phyloP scores from a whole-genome alignment of 305 asterid genomes.

The Rubia tinctorum region DNA sequence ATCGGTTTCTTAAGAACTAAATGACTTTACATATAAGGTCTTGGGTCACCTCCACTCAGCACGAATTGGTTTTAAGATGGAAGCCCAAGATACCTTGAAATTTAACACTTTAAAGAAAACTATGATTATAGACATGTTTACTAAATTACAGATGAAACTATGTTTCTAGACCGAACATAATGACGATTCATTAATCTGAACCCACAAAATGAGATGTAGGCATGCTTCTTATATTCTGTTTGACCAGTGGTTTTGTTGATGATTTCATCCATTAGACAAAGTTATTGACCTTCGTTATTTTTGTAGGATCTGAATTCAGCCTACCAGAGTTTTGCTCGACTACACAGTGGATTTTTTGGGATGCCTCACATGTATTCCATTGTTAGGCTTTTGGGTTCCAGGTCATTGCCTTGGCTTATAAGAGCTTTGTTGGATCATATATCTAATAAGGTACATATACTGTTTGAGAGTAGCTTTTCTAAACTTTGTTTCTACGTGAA shows the following conservation, averaged over 20 bases:
- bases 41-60: too few relatives aligned
- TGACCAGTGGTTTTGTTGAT: neutral
- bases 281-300: slow-evolving; percentile 19
- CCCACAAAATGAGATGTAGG: neutral
- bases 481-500: neutral
- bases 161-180: neutral
- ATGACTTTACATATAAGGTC: too few relatives aligned
- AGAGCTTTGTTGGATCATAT: slow-evolving; percentile 89
- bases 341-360: slow-evolving; percentile 93
- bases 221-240: neutral
- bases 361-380: slow-evolving; percentile 91
- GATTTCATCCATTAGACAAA: neutral
- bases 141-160: neutral
- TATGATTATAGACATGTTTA: neutral
- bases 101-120: neutral
- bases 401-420: slow-evolving; percentile 98
- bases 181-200: neutral
- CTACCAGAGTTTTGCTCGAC: slow-evolving; percentile 91
- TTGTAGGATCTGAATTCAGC: slow-evolving; percentile 92
- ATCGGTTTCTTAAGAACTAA: too few relatives aligned
- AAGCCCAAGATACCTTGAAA: too few relatives aligned
- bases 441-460: slow-evolving; percentile 71
- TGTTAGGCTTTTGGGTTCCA: slow-evolving; percentile 84
- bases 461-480: neutral
- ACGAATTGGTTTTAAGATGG: too few relatives aligned